Evolutionary conservation across 192 early-diverging fungal species (phyloP).

Genomic region (Cetraspora pellucida): DNA sequence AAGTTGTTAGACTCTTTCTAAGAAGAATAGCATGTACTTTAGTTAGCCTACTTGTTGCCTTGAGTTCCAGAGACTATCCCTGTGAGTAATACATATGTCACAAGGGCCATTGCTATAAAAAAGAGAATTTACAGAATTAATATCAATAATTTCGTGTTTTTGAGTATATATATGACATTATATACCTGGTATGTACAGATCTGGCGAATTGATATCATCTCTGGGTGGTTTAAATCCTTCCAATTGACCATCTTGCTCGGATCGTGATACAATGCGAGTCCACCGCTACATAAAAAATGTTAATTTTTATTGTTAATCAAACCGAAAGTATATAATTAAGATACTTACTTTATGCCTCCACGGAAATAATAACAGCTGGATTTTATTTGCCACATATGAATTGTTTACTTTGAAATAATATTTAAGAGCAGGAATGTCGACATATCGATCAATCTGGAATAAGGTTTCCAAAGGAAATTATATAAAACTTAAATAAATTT

Average conservation of each 20-base stretch:
- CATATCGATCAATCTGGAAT: conserved; percentile 76
- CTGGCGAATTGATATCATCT: conserved; percentile 92
- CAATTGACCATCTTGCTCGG: conserved; percentile 76
- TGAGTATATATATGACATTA: background rate
- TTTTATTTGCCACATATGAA: conserved; percentile 88
- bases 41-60: conserved; percentile 40
- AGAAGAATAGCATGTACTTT: background rate
- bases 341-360: conserved; percentile 75
- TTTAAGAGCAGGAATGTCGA: conserved; percentile 84
- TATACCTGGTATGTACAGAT: conserved; percentile 90
- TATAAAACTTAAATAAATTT: background rate
- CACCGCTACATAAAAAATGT: conserved; percentile 56
- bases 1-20: background rate
- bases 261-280: conserved; percentile 74
- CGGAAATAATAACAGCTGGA: conserved; percentile 84
- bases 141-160: conserved; percentile 1
- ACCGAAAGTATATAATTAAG: background rate
- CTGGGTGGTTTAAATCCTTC: conserved; percentile 80
- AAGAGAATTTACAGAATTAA: background rate
- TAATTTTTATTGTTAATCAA: background rate
- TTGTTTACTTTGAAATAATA: conserved; percentile 97
- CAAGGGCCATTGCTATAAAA: conserved; percentile 76
- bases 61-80: conserved; percentile 67
- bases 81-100: conserved; percentile 84
- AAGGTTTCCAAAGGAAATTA: conserved; percentile 10